Evolutionary conservation across 2,329 filamentous ascomycete species (phyloP), one percentile per base, ranked within the genome.

Genomic region (Nemania serpens): DNA sequence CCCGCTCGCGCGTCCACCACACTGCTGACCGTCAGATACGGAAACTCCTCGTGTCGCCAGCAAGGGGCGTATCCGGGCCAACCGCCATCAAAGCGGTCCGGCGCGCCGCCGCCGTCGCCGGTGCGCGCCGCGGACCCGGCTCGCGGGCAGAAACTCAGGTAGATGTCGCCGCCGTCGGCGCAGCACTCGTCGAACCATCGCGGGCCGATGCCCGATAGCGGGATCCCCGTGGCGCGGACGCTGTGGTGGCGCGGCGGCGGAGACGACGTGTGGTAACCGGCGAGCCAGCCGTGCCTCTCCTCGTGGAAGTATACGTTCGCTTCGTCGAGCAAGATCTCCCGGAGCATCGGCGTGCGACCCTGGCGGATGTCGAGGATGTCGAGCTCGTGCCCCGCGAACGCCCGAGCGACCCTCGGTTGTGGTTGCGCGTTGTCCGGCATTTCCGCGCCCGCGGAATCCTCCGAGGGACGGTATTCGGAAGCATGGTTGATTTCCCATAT

Each of bases 401-500:
- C 76, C 7, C 77, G 76, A 58, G 87, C 74, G 12, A 85, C 76
- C 29, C 70, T 74, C 0, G 84, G 81, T 2, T 59, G 59, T 36
- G n/a, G 45, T 20, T 57, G 48, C 17, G 76, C 74, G 37, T 66
- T 51, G 20, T 75, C 73, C 2, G 74, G 71, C 2, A 74, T 75
- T 17, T 75, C 73, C 43, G 70, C 71, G 1, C 79, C 78, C 0
- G 74, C 74, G 0, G 80, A 80, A 67, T 85, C 82, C 25, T 78
- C 67, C 1, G 81, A 85, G 13, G 83, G 81, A 3, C 76, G 76
- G 68, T 84, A 83, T 0, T 73, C 41, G 4, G 80, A 82, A 1
- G 79, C 74, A 0, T 74, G 72, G 2, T 81, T 80, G 41, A 88
- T 84, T 56, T 88, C 81, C 85, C 85, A 88, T 10, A 88, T 75